Conservation (phyloP, 768 basidiomycete species). For the Lentinula guzmanii region DNA sequence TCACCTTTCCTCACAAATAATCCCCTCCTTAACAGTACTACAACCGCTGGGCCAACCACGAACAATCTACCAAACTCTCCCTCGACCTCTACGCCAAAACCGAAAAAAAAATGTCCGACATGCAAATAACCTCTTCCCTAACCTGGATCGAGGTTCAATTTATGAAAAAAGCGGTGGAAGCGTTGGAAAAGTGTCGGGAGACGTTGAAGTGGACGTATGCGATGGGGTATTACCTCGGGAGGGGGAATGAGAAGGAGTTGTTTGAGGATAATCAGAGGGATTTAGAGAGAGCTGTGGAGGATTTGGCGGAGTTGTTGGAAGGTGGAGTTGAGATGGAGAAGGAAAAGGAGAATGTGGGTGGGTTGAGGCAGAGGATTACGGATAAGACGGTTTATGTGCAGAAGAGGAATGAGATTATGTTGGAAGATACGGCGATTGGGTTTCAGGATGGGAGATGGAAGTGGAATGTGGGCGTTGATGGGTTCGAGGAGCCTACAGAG, state of each 20-base stretch:
- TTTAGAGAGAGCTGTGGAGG: conserved; percentile 91
- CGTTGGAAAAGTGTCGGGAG: conserved; percentile 82
- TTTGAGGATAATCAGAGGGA: conserved; percentile 98
- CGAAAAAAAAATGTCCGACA: conserved; percentile 99
- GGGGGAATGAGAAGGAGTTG: conserved; percentile 87
- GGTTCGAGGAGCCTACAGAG: conserved; percentile 47
- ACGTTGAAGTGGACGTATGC: conserved; percentile 99
- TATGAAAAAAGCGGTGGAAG: conserved; percentile 97
- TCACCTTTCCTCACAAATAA: not conserved
- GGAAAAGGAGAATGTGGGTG: conserved; percentile 76
- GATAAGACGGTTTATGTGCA: conserved; percentile 98
- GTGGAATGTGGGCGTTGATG: conserved; percentile 72
- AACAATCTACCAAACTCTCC: conserved; percentile 97
- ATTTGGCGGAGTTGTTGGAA: conserved; percentile 89
- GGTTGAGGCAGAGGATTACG: conserved; percentile 85
- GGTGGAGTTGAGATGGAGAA: conserved; percentile 82
- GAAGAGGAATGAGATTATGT: conserved; percentile 90
- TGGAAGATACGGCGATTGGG: conserved; percentile 91
- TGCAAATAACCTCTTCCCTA: conserved; percentile 87
- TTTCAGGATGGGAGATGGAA: conserved; percentile 82
- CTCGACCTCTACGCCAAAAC: conserved; percentile 89
- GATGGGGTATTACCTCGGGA: conserved; percentile 95
- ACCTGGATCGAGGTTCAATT: conserved; percentile 99
- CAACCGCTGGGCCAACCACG: conserved; percentile 99
- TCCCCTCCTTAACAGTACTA: conserved; percentile 69